phyloP scores from a whole-genome alignment of 192 early-diverging fungal species.

The Rhizophagus clarus region DNA sequence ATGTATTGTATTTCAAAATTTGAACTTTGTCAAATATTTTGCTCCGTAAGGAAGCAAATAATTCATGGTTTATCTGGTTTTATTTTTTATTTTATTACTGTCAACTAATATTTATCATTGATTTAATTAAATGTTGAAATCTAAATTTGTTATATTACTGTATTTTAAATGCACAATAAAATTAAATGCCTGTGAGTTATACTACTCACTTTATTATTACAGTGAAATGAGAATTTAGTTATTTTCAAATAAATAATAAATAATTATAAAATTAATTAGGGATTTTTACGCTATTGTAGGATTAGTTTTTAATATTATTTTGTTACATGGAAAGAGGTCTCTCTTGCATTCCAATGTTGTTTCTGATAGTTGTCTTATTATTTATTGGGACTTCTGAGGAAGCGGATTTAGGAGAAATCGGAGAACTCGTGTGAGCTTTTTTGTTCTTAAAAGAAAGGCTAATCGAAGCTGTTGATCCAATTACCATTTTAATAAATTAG shows the following conservation, averaged over 20 bases:
- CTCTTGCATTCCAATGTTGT: neutral
- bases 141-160: neutral
- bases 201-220: neutral
- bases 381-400: neutral
- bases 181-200: neutral
- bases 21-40: neutral
- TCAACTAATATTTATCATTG: neutral
- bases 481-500: neutral
- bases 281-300: neutral
- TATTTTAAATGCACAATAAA: neutral
- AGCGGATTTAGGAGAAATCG: neutral
- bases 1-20: neutral
- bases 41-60: no score
- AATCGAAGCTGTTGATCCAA: constrained; percentile 3
- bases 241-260: neutral
- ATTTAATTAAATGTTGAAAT: neutral
- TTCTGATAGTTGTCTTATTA: neutral
- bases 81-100: neutral
- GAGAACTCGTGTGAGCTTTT: constrained; percentile 13
- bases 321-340: constrained; percentile 6
- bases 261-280: neutral
- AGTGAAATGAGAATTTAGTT: neutral
- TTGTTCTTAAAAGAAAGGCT: constrained; percentile 26
- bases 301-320: neutral
- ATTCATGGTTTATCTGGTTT: neutral